A percentile compares a stretch with the other conserved stretches of the same genome.
Conservation (phyloP, 1,139 yeast species). For the Wickerhamiella infanticola region DNA sequence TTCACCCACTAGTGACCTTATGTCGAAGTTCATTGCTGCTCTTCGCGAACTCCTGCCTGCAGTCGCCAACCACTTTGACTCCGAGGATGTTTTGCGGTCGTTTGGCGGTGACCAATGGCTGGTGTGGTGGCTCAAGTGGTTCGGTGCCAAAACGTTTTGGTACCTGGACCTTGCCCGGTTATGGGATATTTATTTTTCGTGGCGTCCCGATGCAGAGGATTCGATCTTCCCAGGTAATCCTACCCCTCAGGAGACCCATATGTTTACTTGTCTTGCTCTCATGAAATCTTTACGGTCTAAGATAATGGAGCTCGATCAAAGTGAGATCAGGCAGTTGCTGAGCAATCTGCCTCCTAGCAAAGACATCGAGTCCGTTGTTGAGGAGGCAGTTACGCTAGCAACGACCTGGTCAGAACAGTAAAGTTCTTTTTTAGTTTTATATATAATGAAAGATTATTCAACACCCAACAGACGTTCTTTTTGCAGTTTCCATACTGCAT, state of each 20-base stretch:
- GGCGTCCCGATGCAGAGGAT: conserved; percentile 35
- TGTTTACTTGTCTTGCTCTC: conserved; percentile 64
- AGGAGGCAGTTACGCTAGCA: conserved; percentile 61
- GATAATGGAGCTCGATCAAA: conserved; percentile 73
- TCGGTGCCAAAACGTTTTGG: conserved; percentile 82
- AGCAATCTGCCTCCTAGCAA: conserved; percentile 34
- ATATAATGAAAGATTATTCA: neutral
- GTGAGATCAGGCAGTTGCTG: conserved; percentile 70
- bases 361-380: conserved; percentile 54
- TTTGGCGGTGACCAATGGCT: conserved; percentile 73
- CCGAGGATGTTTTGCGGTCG: conserved; percentile 58
- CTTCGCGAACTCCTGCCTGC: conserved; percentile 59
- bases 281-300: conserved; percentile 67
- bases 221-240: conserved; percentile 9
- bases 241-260: conserved; percentile 56
- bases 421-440: neutral
- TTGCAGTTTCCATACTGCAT: conserved; percentile 52
- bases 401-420: neutral
- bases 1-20: conserved; percentile 40
- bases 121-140: conserved; percentile 87
- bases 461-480: conserved; percentile 37
- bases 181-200: conserved; percentile 79
- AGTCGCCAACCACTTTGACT: conserved; percentile 57
- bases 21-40: conserved; percentile 55
- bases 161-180: conserved; percentile 68